Conservation (phyloP, 2,329 filamentous ascomycete species). For the Ascochyta koolunga region DNA sequence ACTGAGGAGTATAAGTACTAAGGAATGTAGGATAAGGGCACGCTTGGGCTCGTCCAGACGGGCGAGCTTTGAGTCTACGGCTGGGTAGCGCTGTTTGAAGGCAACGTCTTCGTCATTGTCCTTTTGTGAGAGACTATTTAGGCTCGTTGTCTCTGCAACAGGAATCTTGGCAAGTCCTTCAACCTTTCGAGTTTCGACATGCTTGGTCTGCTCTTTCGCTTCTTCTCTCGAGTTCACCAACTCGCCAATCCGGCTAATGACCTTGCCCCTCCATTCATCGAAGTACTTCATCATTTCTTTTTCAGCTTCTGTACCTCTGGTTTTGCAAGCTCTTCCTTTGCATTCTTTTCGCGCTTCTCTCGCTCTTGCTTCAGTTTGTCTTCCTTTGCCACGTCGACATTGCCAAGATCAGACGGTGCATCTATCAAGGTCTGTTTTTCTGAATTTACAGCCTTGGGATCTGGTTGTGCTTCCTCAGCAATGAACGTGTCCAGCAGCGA, state of each 20-base stretch:
- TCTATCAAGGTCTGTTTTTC: conserved; percentile 32
- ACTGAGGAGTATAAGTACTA: conserved; percentile 75
- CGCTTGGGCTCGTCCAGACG: conserved; percentile 66
- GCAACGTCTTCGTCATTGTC: conserved; percentile 46
- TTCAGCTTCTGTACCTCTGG: conserved; percentile 68
- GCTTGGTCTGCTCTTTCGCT: conserved; percentile 36
- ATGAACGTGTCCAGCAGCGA: conserved; percentile 52
- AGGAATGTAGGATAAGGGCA: conserved; percentile 71
- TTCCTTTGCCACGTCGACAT: conserved; percentile 39
- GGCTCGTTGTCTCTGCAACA: conserved; percentile 32
- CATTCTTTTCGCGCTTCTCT: conserved; percentile 39
- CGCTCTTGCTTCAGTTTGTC: conserved; percentile 41
- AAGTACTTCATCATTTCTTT: conserved; percentile 73
- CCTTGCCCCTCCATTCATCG: conserved; percentile 76
- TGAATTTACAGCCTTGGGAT: conserved; percentile 23
- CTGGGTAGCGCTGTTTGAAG: conserved; percentile 50
- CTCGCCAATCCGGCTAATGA: conserved; percentile 74
- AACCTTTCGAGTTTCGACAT: conserved; percentile 30
- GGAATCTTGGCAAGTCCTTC: conserved; percentile 37
- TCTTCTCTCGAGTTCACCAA: conserved; percentile 55
- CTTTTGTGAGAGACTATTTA: conserved; percentile 33
- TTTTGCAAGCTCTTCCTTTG: conserved; percentile 57
- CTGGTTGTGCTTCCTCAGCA: conserved; percentile 32
- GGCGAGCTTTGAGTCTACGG: conserved; percentile 56
- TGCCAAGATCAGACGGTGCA: conserved; percentile 29